Evolutionary conservation across 2,329 filamentous ascomycete species (phyloP), one percentile per base, ranked within the genome.

Genomic region (Pochonia chlamydosporia): DNA sequence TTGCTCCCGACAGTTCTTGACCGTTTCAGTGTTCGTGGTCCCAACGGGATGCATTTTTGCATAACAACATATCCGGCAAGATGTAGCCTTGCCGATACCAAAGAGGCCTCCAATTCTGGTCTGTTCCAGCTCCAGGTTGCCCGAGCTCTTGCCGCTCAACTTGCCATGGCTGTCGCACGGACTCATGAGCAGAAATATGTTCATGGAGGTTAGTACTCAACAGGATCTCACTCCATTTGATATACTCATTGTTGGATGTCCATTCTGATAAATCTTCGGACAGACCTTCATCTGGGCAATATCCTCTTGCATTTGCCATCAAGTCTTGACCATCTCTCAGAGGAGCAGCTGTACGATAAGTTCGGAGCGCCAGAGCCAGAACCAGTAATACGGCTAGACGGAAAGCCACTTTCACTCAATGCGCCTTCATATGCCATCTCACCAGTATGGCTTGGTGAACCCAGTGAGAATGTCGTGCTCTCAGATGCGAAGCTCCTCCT

Each of bases 141-240:
- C 10, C 43, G 55, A 14, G 54, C 51, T 40, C 39, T 59, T 24
- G 39, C 49, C 18, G 48, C 54, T 30, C 52, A 55, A 44, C 50
- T 55, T 37, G 47, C 44, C 24, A 56, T 58, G 40, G 59, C 54
- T 20, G 54, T 66, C 6, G 56, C 55, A 3, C 55, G 56, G 43
- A 44, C 59, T 11, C 57, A 61, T 48, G 25, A 50, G n/a, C 46
- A 48, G 40, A 59, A 57, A 36, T 54, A 57, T 24, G 56, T 61
- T 41, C 61, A 65, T 50, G 58, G 61, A 49, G 59, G 50, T 47
- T 25, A 31, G 49, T 44, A 30, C 25, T 28, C 24, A 39, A 39
- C 36, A 39, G 36, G 36, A 14, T 39, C 36, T 39, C 36, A 20
- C 36, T 39, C 36, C 36, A 39, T 39, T 39, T 39, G 36, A 39